Evolutionary conservation across 345 rosid genomes (phyloP).

Genomic region (Arabis hirsuta): DNA sequence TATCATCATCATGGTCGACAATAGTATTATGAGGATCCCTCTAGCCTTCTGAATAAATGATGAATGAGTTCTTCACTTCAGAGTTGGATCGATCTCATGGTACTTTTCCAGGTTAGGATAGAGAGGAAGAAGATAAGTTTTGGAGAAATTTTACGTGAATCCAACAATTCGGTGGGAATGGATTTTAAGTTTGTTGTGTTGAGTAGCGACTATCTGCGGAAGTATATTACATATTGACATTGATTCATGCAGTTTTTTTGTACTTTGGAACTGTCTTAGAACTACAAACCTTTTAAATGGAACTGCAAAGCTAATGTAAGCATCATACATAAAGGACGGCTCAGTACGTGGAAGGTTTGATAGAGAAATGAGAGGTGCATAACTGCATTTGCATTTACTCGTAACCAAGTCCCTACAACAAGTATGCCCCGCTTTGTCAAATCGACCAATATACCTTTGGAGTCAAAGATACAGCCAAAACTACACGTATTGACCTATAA

Average conservation of each 20-base stretch:
- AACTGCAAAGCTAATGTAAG: not conserved
- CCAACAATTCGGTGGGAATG: not conserved
- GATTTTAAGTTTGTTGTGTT: not conserved
- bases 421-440: too few species aligned
- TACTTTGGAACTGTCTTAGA: not conserved
- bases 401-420: too few species aligned
- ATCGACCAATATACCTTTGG: too few species aligned
- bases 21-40: not conserved
- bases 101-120: not conserved
- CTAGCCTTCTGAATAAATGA: not conserved
- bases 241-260: not conserved
- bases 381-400: too few species aligned
- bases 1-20: not conserved
- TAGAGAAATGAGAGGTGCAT: too few species aligned
- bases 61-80: not conserved
- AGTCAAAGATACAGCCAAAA: too few species aligned
- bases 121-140: not conserved
- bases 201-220: not conserved
- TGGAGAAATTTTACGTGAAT: not conserved
- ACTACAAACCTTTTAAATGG: not conserved
- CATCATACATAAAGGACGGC: not conserved
- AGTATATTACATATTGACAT: conserved; percentile 1
- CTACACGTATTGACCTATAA: too few species aligned
- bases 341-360: too few species aligned
- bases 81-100: not conserved